phyloP scores from a whole-genome alignment of 2,329 filamentous ascomycete species.

The Sordariomycetes sp. region DNA sequence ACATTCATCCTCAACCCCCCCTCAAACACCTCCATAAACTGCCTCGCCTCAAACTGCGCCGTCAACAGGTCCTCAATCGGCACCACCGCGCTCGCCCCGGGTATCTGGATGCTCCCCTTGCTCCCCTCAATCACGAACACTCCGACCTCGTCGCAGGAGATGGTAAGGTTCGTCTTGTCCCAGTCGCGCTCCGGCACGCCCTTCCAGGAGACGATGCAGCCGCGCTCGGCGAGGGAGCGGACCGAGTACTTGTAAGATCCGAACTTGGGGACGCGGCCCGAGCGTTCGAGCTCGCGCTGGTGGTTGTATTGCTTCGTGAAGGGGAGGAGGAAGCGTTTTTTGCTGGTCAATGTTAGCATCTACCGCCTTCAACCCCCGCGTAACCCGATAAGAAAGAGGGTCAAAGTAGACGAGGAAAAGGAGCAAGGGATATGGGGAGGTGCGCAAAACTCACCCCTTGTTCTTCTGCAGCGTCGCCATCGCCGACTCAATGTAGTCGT shows the following conservation, averaged over 20 bases:
- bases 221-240: slow-evolving; percentile 78
- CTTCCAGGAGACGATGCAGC: slow-evolving; percentile 83
- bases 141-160: slow-evolving; percentile 86
- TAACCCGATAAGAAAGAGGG: too few relatives aligned
- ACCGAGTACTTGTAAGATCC: slow-evolving; percentile 96
- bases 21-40: slow-evolving; percentile 93
- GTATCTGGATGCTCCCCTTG: slow-evolving; percentile 88
- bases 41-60: slow-evolving; percentile 92
- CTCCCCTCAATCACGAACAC: slow-evolving; percentile 88
- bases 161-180: slow-evolving; percentile 87
- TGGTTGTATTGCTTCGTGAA: slow-evolving; percentile 99
- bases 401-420: too few relatives aligned
- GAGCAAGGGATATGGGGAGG: background rate
- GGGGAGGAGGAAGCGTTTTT: slow-evolving; percentile 85
- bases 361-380: background rate
- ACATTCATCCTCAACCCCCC: slow-evolving; percentile 80
- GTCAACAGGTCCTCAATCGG: slow-evolving; percentile 88
- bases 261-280: slow-evolving; percentile 90
- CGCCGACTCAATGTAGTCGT: slow-evolving; percentile 97
- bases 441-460: slow-evolving; percentile 53
- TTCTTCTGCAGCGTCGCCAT: slow-evolving; percentile 96
- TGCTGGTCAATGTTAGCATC: slow-evolving; percentile 23
- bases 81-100: slow-evolving; percentile 77
- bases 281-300: slow-evolving; percentile 85
- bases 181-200: slow-evolving; percentile 73